Percentiles rank a stretch among this genome's conserved stretches.
Evolutionary conservation across 768 basidiomycete genomes (phyloP).

Genomic region (Tubosaeta brunneosetosa): DNA sequence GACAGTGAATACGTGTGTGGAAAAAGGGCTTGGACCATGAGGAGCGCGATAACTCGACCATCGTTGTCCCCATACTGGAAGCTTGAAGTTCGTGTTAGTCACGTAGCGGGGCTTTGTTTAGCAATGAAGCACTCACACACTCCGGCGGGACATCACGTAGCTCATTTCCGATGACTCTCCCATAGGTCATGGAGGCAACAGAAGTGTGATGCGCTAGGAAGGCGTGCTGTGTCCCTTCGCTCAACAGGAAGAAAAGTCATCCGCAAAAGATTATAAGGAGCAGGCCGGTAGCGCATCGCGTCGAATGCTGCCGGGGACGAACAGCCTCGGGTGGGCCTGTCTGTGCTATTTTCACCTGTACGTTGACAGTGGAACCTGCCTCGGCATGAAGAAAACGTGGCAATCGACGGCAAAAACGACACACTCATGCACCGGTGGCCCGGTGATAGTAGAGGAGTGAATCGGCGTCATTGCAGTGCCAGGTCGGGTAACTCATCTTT

Average conservation of each 20-base stretch:
- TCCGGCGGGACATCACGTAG: constrained; percentile 28
- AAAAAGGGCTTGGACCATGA: constrained; percentile 25
- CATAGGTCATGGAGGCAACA: constrained; percentile 20
- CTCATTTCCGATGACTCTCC: constrained; percentile 29
- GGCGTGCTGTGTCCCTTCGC: constrained; percentile 13
- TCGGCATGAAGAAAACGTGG: constrained; percentile 28
- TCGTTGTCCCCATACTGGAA: constrained; percentile 32
- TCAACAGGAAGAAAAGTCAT: constrained; percentile 17
- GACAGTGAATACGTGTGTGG: constrained; percentile 15
- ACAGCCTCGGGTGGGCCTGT: constrained; percentile 22
- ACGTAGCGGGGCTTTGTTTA: not conserved
- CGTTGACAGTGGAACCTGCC: constrained; percentile 8
- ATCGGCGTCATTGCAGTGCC: constrained; percentile 22
- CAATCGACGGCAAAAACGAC: constrained; percentile 8
- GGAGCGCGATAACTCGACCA: constrained; percentile 23
- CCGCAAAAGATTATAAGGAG: constrained; percentile 24
- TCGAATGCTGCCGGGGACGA: constrained; percentile 14
- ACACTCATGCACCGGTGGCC: constrained; percentile 6
- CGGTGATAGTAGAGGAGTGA: constrained; percentile 11
- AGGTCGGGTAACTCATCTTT: constrained; percentile 5
- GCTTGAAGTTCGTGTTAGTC: constrained; percentile 17
- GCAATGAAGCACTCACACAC: constrained; percentile 18
- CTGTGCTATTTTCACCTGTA: constrained; percentile 18
- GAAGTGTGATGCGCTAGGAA: constrained; percentile 15
- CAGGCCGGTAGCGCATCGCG: constrained; percentile 20